Evolutionary conservation across 129 eudicot species (phyloP).

Genomic region (sunflower (Helianthus annuus)): DNA sequence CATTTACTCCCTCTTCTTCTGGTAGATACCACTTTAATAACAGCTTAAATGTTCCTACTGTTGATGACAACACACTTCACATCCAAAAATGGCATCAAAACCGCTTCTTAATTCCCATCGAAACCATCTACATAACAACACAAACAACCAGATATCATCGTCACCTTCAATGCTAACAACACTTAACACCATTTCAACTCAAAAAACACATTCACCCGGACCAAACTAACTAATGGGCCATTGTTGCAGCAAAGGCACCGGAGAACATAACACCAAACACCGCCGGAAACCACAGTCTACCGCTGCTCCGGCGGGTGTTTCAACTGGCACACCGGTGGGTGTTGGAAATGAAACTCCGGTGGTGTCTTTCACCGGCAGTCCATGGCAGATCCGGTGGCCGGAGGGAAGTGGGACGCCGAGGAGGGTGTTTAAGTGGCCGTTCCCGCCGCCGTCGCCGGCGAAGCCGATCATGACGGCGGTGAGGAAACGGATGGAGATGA

Average conservation of each 20-base stretch:
- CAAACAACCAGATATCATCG: conserved; percentile 3
- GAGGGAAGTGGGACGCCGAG: conserved; percentile 54
- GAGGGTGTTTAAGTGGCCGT: too few relatives aligned
- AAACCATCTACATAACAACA: conserved; percentile 23
- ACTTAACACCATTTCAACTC: neutral
- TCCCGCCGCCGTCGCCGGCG: conserved; percentile 75
- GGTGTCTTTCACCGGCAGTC: conserved; percentile 61
- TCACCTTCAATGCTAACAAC: conserved; percentile 13
- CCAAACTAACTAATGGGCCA: conserved; percentile 53
- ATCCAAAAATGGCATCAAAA: conserved; percentile 15
- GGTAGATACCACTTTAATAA: conserved; percentile 17
- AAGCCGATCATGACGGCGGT: conserved; percentile 90
- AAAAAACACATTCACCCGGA: neutral
- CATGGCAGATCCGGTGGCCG: conserved; percentile 72
- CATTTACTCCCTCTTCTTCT: conserved; percentile 6
- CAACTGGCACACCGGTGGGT: conserved; percentile 6
- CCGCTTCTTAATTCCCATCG: conserved; percentile 24
- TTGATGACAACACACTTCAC: conserved; percentile 3
- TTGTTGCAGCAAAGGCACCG: conserved; percentile 56
- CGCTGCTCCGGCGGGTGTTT: neutral
- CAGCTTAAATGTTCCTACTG: conserved; percentile 19
- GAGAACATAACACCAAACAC: conserved; percentile 30
- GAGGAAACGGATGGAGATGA: conserved; percentile 52
- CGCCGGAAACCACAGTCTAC: conserved; percentile 36
- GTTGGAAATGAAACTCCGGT: conserved; percentile 46